These are phyloP conservation scores for Beverwykella pulmonaria DNA, from an alignment of 495 filamentous ascomycete species.

Conservation along the genomic window DNA sequence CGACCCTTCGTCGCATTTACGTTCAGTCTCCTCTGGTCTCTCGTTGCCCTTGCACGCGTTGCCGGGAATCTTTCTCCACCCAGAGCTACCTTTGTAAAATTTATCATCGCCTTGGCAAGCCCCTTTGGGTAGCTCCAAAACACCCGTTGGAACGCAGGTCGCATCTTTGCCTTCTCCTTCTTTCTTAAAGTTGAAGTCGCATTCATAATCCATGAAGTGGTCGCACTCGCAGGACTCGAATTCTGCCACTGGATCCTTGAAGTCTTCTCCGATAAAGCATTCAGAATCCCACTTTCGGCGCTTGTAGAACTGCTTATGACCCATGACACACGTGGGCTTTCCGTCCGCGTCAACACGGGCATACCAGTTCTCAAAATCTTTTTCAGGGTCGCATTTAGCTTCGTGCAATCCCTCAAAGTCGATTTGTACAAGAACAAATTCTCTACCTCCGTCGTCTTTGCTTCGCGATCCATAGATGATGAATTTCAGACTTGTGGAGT, in stretches of 20 bases:
- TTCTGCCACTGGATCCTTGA: constrained; percentile 68
- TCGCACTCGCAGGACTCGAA: constrained; percentile 77
- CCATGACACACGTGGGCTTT: constrained; percentile 88
- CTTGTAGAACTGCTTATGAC: constrained; percentile 80
- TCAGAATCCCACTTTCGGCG: constrained; percentile 81
- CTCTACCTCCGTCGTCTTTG: constrained; percentile 48
- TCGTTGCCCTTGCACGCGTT: constrained; percentile 72
- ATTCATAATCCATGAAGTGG: constrained; percentile 78
- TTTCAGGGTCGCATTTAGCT: constrained; percentile 67
- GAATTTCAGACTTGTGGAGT: constrained; percentile 90
- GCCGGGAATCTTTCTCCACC: constrained; percentile 89
- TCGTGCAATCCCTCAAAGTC: constrained; percentile 85
- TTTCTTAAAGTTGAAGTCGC: constrained; percentile 81
- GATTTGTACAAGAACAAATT: constrained; percentile 66
- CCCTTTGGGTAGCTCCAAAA: constrained; percentile 56
- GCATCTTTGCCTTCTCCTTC: constrained; percentile 59
- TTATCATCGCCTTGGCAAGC: constrained; percentile 67
- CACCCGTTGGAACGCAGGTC: constrained; percentile 64
- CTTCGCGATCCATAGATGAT: constrained; percentile 61
- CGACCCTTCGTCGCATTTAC: constrained; percentile 55
- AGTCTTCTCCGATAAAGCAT: constrained; percentile 86
- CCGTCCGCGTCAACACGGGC: constrained; percentile 79
- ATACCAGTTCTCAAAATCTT: constrained; percentile 85
- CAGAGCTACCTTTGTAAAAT: constrained; percentile 80
- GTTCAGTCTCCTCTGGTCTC: constrained; percentile 64